Percentiles rank a stretch among this genome's conserved stretches.
Evolutionary conservation across 139 green algal species (phyloP).

Genomic region (Coelastrella sp.): DNA sequence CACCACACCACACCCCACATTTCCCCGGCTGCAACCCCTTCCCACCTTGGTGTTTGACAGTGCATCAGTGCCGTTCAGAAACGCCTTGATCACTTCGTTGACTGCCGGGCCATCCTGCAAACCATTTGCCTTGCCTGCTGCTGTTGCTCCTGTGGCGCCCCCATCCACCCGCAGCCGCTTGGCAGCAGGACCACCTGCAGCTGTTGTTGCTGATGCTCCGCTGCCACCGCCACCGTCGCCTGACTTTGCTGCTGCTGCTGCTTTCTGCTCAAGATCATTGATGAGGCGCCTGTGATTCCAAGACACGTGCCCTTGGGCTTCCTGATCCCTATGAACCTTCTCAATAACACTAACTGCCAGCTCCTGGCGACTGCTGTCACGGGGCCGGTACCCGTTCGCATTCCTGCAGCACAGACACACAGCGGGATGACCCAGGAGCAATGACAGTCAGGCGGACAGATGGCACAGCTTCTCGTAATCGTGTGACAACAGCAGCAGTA

Average conservation of each 20-base stretch:
- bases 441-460: too few species aligned
- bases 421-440: neutral
- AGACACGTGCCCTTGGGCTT: neutral
- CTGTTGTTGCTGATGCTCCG: neutral
- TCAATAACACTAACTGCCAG: slow-evolving; percentile 3
- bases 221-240: neutral
- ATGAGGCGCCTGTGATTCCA: neutral
- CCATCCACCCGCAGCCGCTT: neutral
- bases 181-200: neutral
- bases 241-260: neutral
- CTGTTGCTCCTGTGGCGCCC: neutral
- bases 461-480: too few species aligned
- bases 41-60: slow-evolving; percentile 1
- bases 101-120: neutral
- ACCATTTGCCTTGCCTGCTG: neutral
- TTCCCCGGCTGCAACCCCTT: too few species aligned
- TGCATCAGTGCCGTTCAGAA: neutral
- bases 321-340: neutral
- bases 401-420: neutral
- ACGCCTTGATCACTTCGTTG: neutral
- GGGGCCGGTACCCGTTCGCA: neutral
- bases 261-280: neutral
- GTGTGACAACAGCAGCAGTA: too few species aligned
- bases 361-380: neutral
- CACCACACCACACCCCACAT: too few species aligned